Conservation (phyloP, 2,329 filamentous ascomycete species). For the Aspergillus pseudoviridinutans region DNA sequence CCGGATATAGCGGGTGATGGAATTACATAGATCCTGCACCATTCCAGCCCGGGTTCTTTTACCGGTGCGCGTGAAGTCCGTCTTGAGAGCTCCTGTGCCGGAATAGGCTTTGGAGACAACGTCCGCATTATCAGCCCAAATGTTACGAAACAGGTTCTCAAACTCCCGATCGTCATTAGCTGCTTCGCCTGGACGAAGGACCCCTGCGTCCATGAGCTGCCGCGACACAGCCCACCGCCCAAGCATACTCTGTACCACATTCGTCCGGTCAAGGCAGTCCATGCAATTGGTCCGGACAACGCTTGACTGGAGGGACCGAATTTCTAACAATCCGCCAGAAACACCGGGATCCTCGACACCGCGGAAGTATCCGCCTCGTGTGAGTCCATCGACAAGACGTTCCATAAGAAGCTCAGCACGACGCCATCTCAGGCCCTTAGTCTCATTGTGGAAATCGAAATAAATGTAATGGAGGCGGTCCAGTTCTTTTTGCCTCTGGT, state of each 20-base stretch:
- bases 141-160: conserved; percentile 88
- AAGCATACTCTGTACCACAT: conserved; percentile 96
- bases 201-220: conserved; percentile 78
- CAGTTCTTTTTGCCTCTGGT: conserved; percentile 58
- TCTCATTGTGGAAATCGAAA: conserved; percentile 98
- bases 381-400: conserved; percentile 69
- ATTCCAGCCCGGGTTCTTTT: conserved; percentile 80
- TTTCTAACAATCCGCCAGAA: conserved; percentile 67
- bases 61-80: conserved; percentile 92
- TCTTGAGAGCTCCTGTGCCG: conserved; percentile 95
- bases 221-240: conserved; percentile 83
- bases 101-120: conserved; percentile 90
- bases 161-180: conserved; percentile 79
- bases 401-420: conserved; percentile 84
- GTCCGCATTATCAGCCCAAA: conserved; percentile 98
- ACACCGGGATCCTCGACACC: conserved; percentile 79
- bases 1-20: conserved; percentile 78
- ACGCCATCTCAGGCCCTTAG: conserved; percentile 91
- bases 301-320: conserved; percentile 75
- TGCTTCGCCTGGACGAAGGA: conserved; percentile 70
- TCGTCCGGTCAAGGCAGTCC: conserved; percentile 97
- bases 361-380: conserved; percentile 85
- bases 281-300: conserved; percentile 98
- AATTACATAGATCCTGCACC: conserved; percentile 82
- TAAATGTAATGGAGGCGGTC: conserved; percentile 94